Evolutionary conservation across 2,329 filamentous ascomycete genomes (phyloP).

Genomic region (Colletotrichum spinosum): DNA sequence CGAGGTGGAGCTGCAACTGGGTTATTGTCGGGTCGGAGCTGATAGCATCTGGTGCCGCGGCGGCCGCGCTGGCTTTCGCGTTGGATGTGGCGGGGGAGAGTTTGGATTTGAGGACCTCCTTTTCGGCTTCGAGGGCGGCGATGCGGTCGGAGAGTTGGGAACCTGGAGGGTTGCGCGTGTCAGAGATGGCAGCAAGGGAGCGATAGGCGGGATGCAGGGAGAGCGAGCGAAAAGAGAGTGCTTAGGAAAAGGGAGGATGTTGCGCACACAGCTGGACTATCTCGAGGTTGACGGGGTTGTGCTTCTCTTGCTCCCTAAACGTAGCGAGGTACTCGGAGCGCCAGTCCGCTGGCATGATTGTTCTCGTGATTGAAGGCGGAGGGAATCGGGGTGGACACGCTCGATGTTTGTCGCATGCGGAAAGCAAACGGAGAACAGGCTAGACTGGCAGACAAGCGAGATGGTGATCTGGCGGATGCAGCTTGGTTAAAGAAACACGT

Average conservation of each 20-base stretch:
- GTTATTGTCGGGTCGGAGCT: constrained; percentile 50
- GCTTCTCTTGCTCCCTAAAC: constrained; percentile 78
- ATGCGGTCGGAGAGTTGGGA: constrained; percentile 76
- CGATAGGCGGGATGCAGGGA: background rate
- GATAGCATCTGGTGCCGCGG: constrained; percentile 24
- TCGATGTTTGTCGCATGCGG: background rate
- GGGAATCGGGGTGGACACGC: background rate
- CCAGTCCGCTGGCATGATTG: constrained; percentile 72
- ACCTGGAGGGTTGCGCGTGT: constrained; percentile 54
- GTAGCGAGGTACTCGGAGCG: constrained; percentile 83
- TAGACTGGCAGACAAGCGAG: too few species aligned
- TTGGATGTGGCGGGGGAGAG: constrained; percentile 40
- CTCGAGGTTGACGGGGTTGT: constrained; percentile 69
- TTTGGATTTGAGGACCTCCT: constrained; percentile 52
- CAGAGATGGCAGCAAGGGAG: constrained; percentile 6
- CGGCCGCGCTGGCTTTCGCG: constrained; percentile 31
- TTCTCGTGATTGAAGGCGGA: too few species aligned
- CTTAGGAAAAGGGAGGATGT: constrained; percentile 23
- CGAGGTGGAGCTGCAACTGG: constrained; percentile 76
- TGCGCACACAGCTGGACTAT: constrained; percentile 83
- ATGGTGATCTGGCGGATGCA: too few species aligned
- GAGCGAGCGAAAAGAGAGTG: background rate
- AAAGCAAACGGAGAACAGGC: too few species aligned
- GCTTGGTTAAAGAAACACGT: too few species aligned
- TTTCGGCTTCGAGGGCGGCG: constrained; percentile 70